These are phyloP conservation scores for Xanthoparmelia taractica DNA, from an alignment of 495 filamentous ascomycete species.

Conservation along the genomic window DNA sequence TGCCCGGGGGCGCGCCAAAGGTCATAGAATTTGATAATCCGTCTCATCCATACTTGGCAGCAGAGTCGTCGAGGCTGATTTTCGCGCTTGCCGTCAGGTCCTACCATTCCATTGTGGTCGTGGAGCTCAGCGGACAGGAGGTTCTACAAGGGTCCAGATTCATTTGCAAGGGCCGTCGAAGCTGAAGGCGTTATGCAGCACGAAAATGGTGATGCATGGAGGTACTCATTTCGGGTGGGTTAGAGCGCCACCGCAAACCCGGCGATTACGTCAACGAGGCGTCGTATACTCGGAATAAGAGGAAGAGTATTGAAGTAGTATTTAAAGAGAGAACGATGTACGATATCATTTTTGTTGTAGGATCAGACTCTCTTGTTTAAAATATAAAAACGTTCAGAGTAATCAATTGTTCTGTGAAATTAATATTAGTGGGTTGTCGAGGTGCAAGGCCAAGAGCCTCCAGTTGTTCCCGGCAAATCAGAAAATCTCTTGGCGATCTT, in stretches of 20 bases:
- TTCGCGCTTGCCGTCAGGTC: not conserved
- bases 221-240: not conserved
- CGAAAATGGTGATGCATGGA: constrained; percentile 2
- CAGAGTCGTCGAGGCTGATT: not conserved
- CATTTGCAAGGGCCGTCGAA: not conserved
- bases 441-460: too few relatives aligned
- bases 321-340: not conserved
- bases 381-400: too few relatives aligned
- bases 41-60: not conserved
- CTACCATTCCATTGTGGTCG: not conserved
- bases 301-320: not conserved
- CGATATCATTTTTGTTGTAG: too few relatives aligned
- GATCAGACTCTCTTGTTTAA: not conserved
- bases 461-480: not conserved
- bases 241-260: not conserved
- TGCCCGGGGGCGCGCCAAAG: not conserved
- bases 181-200: not conserved
- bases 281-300: not conserved
- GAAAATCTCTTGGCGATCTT: not conserved
- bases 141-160: not conserved
- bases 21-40: not conserved
- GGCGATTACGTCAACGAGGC: not conserved
- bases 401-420: too few relatives aligned
- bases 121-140: not conserved
- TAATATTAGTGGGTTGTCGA: too few relatives aligned